Evolutionary conservation across 2,329 filamentous ascomycete species (phyloP).

Genomic region (Fusarium dimerum): DNA sequence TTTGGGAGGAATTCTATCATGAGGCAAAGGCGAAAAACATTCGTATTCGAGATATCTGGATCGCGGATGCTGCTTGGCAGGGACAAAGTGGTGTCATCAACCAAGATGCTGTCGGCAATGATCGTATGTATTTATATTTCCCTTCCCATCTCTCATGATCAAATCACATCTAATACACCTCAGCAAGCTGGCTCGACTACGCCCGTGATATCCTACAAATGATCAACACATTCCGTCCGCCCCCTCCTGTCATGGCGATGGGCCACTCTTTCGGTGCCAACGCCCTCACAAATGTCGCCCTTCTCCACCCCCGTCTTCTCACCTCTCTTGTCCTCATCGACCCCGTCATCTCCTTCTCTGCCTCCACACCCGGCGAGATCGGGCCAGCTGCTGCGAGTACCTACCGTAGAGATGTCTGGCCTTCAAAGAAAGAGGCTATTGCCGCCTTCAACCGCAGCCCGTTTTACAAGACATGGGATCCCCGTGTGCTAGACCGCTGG

Average conservation of each 20-base stretch:
- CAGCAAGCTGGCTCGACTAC: constrained; percentile 76
- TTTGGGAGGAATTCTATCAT: constrained; percentile 80
- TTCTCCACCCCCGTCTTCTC: constrained; percentile 81
- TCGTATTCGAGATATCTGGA: constrained; percentile 81
- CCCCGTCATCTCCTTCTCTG: constrained; percentile 67
- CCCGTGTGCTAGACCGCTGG: constrained; percentile 66
- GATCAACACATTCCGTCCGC: constrained; percentile 79
- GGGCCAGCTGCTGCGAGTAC: constrained; percentile 63
- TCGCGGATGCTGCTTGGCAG: constrained; percentile 85
- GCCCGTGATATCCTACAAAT: constrained; percentile 81
- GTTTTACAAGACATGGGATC: constrained; percentile 84
- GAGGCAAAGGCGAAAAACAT: constrained; percentile 60
- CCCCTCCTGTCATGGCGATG: constrained; percentile 78
- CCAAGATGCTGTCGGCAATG: constrained; percentile 74
- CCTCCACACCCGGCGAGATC: constrained; percentile 35
- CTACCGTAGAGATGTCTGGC: constrained; percentile 78
- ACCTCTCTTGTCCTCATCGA: constrained; percentile 78
- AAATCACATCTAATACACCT: constrained; percentile 4
- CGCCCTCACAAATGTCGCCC: constrained; percentile 68
- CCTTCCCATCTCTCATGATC: neutral
- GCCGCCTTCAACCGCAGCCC: constrained; percentile 61
- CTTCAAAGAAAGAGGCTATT: constrained; percentile 68
- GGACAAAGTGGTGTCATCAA: constrained; percentile 79
- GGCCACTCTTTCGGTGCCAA: constrained; percentile 88
- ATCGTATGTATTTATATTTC: constrained; percentile 62